Evolutionary conservation across 2,329 filamentous ascomycete species (phyloP).

Genomic region (Ceratocystis destructans): DNA sequence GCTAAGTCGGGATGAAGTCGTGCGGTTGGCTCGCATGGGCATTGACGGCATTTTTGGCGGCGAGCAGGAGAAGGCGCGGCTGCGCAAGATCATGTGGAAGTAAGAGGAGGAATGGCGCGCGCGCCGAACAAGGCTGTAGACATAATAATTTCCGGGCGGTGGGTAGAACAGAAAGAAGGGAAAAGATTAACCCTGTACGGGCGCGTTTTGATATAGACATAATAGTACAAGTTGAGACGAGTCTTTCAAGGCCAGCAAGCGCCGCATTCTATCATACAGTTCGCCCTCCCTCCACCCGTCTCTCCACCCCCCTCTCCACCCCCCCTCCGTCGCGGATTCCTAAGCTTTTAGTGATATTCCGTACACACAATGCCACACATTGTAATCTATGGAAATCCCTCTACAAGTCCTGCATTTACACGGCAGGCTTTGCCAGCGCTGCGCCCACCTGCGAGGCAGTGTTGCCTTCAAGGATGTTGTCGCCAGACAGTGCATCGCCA

Average conservation of each 20-base stretch:
- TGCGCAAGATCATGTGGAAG: conserved; percentile 39
- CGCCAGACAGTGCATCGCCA: conserved; percentile 22
- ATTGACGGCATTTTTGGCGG: conserved; percentile 55
- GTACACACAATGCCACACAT: neutral
- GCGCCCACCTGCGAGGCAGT: conserved; percentile 39
- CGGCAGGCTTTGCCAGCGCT: conserved; percentile 38
- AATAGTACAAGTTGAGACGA: conserved; percentile 14
- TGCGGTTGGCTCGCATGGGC: conserved; percentile 44
- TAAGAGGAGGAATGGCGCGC: neutral
- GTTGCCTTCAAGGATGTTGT: conserved; percentile 21
- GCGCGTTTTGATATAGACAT: conserved; percentile 11
- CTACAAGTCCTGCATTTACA: conserved; percentile 28
- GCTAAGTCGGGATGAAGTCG: conserved; percentile 35
- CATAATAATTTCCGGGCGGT: neutral
- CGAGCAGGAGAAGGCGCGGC: conserved; percentile 44
- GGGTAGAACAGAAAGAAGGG: neutral
- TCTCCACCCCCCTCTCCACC: too few relatives aligned
- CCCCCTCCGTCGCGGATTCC: neutral
- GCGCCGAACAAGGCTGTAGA: neutral
- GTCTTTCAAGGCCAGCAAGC: conserved; percentile 1
- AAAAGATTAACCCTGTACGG: neutral
- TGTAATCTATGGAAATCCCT: neutral
- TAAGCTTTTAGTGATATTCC: neutral
- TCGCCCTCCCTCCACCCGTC: neutral
- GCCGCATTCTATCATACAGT: neutral